Evolutionary conservation across 306 rosid species (phyloP).

Genomic region (Delonix regia): DNA sequence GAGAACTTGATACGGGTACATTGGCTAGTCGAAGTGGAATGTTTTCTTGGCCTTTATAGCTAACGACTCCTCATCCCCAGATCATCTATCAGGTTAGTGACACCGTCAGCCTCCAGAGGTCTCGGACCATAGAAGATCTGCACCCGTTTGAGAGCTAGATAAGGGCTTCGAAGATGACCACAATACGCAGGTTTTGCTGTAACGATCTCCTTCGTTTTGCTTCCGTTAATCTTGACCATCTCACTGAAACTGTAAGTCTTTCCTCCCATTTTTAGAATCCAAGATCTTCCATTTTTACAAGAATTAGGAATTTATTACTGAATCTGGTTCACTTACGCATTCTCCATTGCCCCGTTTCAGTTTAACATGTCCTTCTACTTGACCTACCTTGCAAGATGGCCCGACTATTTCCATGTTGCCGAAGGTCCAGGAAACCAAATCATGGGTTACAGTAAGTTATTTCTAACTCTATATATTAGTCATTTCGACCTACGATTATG

Average conservation of each 20-base stretch:
- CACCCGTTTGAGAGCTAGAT: neutral
- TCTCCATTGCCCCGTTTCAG: conserved; percentile 41
- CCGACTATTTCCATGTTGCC: conserved; percentile 93
- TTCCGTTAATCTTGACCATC: conserved; percentile 89
- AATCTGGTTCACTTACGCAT: neutral
- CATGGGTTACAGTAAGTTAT: conserved; percentile 92
- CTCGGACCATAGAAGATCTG: neutral
- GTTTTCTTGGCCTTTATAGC: neutral
- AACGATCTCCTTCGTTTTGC: conserved; percentile 93
- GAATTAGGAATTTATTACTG: neutral
- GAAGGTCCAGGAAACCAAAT: conserved; percentile 78
- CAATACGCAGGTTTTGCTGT: conserved; percentile 94
- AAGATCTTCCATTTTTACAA: neutral
- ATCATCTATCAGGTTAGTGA: neutral
- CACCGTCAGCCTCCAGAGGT: neutral
- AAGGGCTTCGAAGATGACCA: conserved; percentile 62
- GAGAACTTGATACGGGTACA: too few relatives aligned
- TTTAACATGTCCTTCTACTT: conserved; percentile 98
- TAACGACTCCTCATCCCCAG: neutral
- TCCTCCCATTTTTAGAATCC: neutral
- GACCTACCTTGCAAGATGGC: conserved; percentile 99
- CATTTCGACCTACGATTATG: neutral
- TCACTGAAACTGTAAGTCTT: conserved; percentile 82
- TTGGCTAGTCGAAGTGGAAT: too few relatives aligned
- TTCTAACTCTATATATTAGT: neutral